A percentile compares a stretch with the other conserved stretches of the same genome.
Conservation (phyloP, 352 stramenopile species). For the Phytophthora chlamydospora region DNA sequence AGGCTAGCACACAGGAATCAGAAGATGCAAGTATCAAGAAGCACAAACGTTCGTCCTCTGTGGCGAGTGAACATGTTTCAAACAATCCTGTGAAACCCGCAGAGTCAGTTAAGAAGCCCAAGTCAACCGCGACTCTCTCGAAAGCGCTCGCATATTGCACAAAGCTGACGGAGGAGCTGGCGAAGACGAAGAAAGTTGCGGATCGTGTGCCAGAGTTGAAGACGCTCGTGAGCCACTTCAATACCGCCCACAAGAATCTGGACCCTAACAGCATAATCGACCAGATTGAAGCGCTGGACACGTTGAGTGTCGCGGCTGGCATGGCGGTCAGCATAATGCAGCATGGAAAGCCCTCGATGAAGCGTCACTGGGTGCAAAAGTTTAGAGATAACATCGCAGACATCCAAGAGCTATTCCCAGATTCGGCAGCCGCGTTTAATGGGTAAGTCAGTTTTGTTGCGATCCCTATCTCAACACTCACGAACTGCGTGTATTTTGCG, state of each 20-base stretch:
- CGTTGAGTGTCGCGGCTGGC: not conserved
- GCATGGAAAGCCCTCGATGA: constrained; percentile 9
- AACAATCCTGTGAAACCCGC: not conserved
- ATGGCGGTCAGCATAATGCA: constrained; percentile 17
- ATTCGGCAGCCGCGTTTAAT: constrained; percentile 9
- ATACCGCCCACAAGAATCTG: constrained; percentile 9
- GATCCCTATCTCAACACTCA: not conserved
- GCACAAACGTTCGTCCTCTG: not conserved
- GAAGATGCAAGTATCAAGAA: constrained; percentile 1
- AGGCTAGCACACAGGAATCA: not conserved
- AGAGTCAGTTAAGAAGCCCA: not conserved
- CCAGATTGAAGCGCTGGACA: constrained; percentile 6
- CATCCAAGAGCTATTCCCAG: constrained; percentile 11
- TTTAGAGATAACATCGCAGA: constrained; percentile 13
- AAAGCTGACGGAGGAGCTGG: constrained; percentile 8
- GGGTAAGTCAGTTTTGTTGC: constrained; percentile 7
- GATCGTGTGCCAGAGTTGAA: constrained; percentile 12
- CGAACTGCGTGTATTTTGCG: not conserved
- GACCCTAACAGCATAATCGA: constrained; percentile 6
- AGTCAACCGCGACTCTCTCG: not conserved
- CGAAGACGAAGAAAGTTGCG: constrained; percentile 12
- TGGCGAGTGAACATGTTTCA: not conserved
- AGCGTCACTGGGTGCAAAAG: constrained; percentile 15
- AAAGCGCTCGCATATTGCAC: constrained; percentile 2
- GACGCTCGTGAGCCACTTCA: constrained; percentile 13